phyloP scores from a whole-genome alignment of 2,329 filamentous ascomycete species.

The Trichophyton rubrum region DNA sequence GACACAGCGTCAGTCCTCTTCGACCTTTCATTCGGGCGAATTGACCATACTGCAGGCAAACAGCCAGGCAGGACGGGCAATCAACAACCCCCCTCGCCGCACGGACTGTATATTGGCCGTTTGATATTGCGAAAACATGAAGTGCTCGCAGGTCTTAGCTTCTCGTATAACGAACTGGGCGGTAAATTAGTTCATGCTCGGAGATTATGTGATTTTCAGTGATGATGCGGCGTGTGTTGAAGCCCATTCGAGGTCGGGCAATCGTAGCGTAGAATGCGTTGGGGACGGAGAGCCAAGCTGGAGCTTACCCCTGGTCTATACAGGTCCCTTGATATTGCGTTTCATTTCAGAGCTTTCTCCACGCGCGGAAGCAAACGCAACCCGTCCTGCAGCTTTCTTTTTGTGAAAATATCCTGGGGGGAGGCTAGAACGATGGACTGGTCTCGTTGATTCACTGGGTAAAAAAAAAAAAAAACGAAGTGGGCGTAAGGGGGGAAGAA shows the following conservation, averaged over 20 bases:
- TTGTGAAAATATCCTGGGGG: neutral
- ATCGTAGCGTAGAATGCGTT: neutral
- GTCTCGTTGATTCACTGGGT: constrained; percentile 1
- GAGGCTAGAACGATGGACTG: neutral
- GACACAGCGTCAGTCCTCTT: neutral
- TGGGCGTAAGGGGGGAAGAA: neutral
- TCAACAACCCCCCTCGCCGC: neutral
- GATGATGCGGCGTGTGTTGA: neutral
- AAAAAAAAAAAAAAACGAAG: too few relatives aligned
- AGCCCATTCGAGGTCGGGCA: neutral
- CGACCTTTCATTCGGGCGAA: neutral
- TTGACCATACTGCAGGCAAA: neutral
- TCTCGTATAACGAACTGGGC: neutral
- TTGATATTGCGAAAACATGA: neutral
- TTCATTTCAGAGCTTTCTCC: constrained; percentile 3
- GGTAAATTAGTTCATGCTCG: neutral
- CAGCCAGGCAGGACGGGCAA: neutral
- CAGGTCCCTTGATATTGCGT: neutral
- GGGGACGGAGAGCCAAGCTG: neutral
- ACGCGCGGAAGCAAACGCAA: neutral
- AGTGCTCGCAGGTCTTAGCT: neutral
- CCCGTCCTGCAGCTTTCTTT: neutral
- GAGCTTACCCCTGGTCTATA: neutral
- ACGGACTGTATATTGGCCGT: neutral
- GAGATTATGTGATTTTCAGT: neutral